Conservation (phyloP, 2,329 filamentous ascomycete genomes). For the Sarocladium brachiariae region DNA sequence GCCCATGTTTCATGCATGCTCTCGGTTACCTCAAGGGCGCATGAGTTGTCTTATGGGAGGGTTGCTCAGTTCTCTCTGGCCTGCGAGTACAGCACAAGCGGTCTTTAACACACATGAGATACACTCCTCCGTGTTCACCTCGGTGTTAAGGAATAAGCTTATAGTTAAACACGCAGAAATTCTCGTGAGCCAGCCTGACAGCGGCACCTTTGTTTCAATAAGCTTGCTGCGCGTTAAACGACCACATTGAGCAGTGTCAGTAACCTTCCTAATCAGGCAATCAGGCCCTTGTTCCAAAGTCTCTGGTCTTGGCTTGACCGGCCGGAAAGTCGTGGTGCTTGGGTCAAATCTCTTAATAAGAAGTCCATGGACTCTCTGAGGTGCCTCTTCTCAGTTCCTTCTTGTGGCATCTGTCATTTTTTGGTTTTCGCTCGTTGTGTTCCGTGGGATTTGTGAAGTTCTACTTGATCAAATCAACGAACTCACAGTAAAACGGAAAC, state of each 20-base stretch:
- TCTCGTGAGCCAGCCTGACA: neutral
- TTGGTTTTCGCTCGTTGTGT: neutral
- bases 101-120: too few relatives aligned
- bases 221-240: neutral
- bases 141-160: neutral
- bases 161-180: neutral
- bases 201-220: neutral
- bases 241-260: neutral
- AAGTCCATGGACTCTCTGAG: neutral
- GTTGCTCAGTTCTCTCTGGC: neutral
- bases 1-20: neutral
- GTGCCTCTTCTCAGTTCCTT: neutral
- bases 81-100: too few relatives aligned
- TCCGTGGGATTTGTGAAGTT: neutral
- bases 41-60: neutral
- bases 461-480: neutral
- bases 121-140: neutral
- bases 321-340: neutral
- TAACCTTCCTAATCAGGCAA: slow-evolving; percentile 11
- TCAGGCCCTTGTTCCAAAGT: neutral
- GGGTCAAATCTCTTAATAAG: neutral
- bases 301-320: neutral
- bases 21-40: too few relatives aligned
- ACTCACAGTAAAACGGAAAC: neutral
- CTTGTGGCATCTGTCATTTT: neutral